Percentiles rank a stretch among this genome's conserved stretches.
phyloP scores from a whole-genome alignment of 2,329 filamentous ascomycete species.

The Cryphonectria parasitica region DNA sequence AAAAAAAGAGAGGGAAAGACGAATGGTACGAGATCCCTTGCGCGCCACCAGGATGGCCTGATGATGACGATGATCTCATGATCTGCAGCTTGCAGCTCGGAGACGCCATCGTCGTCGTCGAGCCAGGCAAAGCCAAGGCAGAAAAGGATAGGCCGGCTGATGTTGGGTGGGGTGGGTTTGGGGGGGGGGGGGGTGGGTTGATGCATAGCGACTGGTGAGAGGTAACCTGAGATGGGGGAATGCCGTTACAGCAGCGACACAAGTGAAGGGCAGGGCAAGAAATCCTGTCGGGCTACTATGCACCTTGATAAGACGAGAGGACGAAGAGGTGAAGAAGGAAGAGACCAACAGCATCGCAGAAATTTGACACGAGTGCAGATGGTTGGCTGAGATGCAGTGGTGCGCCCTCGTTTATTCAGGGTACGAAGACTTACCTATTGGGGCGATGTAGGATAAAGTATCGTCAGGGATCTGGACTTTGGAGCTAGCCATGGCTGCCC shows the following conservation, averaged over 20 bases:
- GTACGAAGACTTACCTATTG: slow-evolving; percentile 55
- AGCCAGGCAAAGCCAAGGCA: background rate
- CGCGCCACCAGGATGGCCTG: slow-evolving; percentile 3
- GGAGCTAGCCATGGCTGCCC: slow-evolving; percentile 44
- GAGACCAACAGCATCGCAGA: slow-evolving; percentile 50
- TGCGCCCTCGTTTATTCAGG: slow-evolving; percentile 23
- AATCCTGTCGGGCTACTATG: slow-evolving; percentile 23
- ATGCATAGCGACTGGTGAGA: background rate
- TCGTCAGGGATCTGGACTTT: slow-evolving; percentile 52
- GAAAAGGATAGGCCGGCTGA: background rate
- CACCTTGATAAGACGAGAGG: slow-evolving; percentile 31
- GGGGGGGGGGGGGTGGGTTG: slow-evolving; percentile 25
- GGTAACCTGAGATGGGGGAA: slow-evolving; percentile 24
- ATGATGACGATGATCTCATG: background rate
- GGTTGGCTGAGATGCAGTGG: slow-evolving; percentile 48
- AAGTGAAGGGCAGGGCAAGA: slow-evolving; percentile 31
- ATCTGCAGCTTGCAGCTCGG: slow-evolving; percentile 10
- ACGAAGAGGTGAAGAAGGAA: slow-evolving; percentile 32
- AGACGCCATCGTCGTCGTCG: background rate
- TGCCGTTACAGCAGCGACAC: slow-evolving; percentile 8
- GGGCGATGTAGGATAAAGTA: slow-evolving; percentile 54
- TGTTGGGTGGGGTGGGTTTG: background rate
- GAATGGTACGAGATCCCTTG: background rate
- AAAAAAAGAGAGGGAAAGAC: background rate
- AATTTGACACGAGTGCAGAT: slow-evolving; percentile 53